These are phyloP conservation scores for Alternaria conjuncta DNA, from an alignment of 2,329 filamentous ascomycete species.

Conservation along the genomic window DNA sequence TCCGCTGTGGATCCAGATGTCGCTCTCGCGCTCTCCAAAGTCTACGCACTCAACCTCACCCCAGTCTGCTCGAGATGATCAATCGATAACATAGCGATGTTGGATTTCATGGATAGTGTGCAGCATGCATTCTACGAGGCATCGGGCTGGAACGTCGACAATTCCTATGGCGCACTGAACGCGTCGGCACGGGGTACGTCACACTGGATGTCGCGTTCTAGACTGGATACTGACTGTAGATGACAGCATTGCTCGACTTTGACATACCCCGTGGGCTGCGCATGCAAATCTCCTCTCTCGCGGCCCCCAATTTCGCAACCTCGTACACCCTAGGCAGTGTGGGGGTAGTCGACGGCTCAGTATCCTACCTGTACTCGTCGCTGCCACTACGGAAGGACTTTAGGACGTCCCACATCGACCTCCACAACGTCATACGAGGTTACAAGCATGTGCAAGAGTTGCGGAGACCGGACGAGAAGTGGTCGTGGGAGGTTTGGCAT, in stretches of 20 bases:
- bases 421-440: conserved; percentile 79
- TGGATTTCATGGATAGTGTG: conserved; percentile 97
- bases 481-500: conserved; percentile 63
- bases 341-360: conserved; percentile 92
- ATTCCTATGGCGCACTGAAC: conserved; percentile 87
- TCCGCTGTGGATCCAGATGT: conserved; percentile 11
- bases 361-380: conserved; percentile 95
- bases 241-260: conserved; percentile 82
- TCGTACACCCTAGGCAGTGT: conserved; percentile 90
- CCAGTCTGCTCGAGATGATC: conserved; percentile 27
- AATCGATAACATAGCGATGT: conserved; percentile 64
- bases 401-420: conserved; percentile 75
- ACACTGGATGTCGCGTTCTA: conserved; percentile 13
- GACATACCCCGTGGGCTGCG: conserved; percentile 82
- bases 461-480: conserved; percentile 57
- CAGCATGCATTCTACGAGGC: conserved; percentile 87
- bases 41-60: conserved; percentile 5
- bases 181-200: conserved; percentile 76
- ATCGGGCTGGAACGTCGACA: conserved; percentile 88
- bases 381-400: conserved; percentile 72
- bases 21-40: conserved; percentile 6
- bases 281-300: conserved; percentile 87
- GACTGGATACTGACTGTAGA: conserved; percentile 14
- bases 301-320: conserved; percentile 90
- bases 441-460: conserved; percentile 80